These are phyloP conservation scores for Pseudovirgaria hyperparasitica DNA, from an alignment of 2,329 filamentous ascomycete species.

Conservation along the genomic window DNA sequence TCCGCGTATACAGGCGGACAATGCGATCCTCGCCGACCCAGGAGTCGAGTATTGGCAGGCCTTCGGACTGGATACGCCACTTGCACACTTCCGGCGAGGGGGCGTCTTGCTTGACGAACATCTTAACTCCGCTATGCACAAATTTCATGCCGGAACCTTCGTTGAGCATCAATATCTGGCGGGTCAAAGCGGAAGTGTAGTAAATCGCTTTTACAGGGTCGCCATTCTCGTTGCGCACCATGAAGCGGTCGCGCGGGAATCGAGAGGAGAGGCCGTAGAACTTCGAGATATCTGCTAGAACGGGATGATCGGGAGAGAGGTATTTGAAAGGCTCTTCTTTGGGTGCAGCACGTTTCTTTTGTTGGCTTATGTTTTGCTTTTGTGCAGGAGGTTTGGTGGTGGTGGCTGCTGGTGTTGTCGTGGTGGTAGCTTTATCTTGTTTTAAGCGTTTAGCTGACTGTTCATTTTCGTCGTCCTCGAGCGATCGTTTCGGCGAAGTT, in stretches of 20 bases:
- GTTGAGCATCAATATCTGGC: conserved; percentile 75
- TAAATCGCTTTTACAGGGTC: conserved; percentile 90
- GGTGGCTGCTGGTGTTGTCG: conserved; percentile 6
- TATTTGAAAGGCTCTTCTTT: conserved; percentile 91
- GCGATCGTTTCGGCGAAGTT: conserved; percentile 25
- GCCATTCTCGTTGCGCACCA: conserved; percentile 87
- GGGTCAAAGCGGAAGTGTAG: conserved; percentile 76
- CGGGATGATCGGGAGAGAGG: conserved; percentile 58
- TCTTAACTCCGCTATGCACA: conserved; percentile 92
- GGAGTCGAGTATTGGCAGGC: conserved; percentile 77
- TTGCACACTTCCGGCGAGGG: conserved; percentile 76
- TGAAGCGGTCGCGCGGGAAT: conserved; percentile 84
- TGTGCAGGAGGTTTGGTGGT: conserved; percentile 6
- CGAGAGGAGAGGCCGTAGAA: conserved; percentile 78
- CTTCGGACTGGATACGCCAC: conserved; percentile 94
- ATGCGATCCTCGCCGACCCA: conserved; percentile 74
- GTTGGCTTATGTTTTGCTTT: conserved; percentile 33
- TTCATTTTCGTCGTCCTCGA: conserved; percentile 25
- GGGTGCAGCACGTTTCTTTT: conserved; percentile 34
- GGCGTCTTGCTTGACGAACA: conserved; percentile 87
- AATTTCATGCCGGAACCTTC: conserved; percentile 89
- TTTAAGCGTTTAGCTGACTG: too few species aligned
- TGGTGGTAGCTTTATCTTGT: conserved; percentile 11
- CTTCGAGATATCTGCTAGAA: conserved; percentile 61
- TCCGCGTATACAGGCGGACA: conserved; percentile 60